Evolutionary conservation across 495 filamentous ascomycete genomes (phyloP).

Genomic region (Penicillium odoratum): DNA sequence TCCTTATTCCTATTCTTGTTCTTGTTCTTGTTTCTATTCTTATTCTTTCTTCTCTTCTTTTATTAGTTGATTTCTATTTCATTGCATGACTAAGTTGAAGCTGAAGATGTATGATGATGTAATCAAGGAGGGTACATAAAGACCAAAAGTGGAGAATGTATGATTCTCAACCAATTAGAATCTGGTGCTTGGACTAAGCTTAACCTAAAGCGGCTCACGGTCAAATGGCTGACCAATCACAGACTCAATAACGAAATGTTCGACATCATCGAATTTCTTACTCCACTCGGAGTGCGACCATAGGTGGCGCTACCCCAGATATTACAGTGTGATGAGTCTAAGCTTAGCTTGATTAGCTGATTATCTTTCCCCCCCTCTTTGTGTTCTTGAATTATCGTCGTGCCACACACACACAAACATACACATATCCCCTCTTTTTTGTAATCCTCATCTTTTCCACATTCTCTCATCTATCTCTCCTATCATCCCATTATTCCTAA

Average conservation of each 20-base stretch:
- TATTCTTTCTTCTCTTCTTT: too few species aligned
- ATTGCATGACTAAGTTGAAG: too few species aligned
- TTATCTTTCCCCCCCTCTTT: neutral
- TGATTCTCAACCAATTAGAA: neutral
- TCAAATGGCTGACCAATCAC: neutral
- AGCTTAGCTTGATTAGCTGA: conserved; percentile 5
- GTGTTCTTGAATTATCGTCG: neutral
- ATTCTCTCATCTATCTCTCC: conserved; percentile 4
- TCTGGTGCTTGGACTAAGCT: neutral
- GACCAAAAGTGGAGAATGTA: neutral
- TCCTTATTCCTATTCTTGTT: neutral
- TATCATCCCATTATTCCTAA: neutral
- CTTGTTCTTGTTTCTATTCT: too few species aligned
- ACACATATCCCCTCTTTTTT: neutral
- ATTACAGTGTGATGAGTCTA: neutral
- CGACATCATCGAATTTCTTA: conserved; percentile 7
- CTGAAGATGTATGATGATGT: too few species aligned
- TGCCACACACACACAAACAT: neutral
- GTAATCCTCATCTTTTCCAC: neutral
- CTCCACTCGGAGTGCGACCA: conserved; percentile 9
- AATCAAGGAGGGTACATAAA: too few species aligned
- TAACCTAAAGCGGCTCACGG: conserved; percentile 14
- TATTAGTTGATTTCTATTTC: too few species aligned
- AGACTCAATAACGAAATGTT: neutral
- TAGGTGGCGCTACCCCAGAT: conserved; percentile 16